Percentiles rank a stretch among this genome's conserved stretches.
Conservation (phyloP, 306 rosid species). For the Datisca glomerata region DNA sequence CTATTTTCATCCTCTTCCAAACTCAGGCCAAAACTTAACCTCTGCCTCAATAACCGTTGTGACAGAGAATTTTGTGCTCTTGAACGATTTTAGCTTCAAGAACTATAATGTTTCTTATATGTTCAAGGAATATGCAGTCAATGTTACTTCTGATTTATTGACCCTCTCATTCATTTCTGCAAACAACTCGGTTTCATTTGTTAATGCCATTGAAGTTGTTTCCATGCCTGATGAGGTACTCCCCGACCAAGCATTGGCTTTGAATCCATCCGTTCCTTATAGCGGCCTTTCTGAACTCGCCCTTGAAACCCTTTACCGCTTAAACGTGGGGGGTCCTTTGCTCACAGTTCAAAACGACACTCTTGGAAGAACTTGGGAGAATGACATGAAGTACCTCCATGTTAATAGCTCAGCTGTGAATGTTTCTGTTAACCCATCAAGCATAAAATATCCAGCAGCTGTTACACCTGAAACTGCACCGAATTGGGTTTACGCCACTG, state of each 20-base stretch:
- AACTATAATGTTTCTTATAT: conserved; percentile 50
- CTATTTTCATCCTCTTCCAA: conserved; percentile 50
- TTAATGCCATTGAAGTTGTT: conserved; percentile 88
- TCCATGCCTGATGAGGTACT: conserved; percentile 64
- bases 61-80: conserved; percentile 64
- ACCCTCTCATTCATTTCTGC: conserved; percentile 54
- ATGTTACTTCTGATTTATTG: conserved; percentile 49
- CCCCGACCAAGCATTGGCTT: conserved; percentile 57
- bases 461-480: conserved; percentile 74
- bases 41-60: conserved; percentile 57
- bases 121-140: conserved; percentile 76
- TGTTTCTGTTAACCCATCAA: conserved; percentile 42
- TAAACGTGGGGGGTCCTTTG: conserved; percentile 79
- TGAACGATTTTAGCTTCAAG: conserved; percentile 56
- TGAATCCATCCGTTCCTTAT: conserved; percentile 49
- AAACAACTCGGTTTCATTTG: conserved; percentile 59
- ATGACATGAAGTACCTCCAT: conserved; percentile 66
- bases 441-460: conserved; percentile 35
- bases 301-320: conserved; percentile 66
- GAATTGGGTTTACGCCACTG: conserved; percentile 81
- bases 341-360: conserved; percentile 71
- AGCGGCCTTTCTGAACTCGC: conserved; percentile 58
- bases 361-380: conserved; percentile 83
- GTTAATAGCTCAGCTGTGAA: conserved; percentile 60
- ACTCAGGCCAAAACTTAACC: conserved; percentile 29